Conservation (phyloP, 2,329 filamentous ascomycete genomes). For the Colletotrichum camelliae region DNA sequence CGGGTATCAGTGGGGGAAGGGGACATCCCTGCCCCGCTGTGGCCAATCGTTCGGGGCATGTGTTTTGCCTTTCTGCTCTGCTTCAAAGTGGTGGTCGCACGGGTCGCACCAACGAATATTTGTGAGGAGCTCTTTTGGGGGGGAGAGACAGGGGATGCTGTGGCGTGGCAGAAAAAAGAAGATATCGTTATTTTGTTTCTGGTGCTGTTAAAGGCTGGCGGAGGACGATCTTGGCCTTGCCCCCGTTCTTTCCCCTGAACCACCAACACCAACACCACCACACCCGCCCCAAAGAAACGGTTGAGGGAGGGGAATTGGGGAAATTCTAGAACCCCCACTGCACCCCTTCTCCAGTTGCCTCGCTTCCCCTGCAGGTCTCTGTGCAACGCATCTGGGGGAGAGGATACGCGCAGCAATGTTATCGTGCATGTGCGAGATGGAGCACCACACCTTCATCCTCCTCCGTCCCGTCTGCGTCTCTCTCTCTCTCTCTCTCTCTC, state of each 20-base stretch:
- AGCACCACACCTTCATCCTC: not conserved
- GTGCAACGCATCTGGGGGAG: not conserved
- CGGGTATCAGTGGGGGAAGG: constrained; percentile 18
- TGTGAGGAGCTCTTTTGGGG: not conserved
- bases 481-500: no score
- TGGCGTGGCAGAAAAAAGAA: not conserved
- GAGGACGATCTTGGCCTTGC: not conserved
- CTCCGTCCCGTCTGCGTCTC: not conserved
- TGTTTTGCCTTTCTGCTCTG: not conserved
- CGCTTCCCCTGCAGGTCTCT: not conserved
- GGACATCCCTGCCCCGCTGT: constrained; percentile 9
- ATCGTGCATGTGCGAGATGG: not conserved
- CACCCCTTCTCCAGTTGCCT: not conserved
- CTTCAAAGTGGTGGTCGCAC: not conserved
- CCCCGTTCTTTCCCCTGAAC: not conserved
- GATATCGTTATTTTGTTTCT: not conserved
- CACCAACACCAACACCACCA: not conserved
- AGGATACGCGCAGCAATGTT: not conserved
- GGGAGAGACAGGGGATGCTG: not conserved
- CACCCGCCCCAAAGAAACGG: not conserved
- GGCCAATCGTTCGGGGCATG: constrained; percentile 14
- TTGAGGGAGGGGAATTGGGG: constrained; percentile 1
- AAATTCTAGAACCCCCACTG: not conserved
- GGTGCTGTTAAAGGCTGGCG: not conserved
- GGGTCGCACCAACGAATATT: not conserved